These are phyloP conservation scores for Camellia japonica DNA, from an alignment of 148 eudicot genomes.

Conservation along the genomic window DNA sequence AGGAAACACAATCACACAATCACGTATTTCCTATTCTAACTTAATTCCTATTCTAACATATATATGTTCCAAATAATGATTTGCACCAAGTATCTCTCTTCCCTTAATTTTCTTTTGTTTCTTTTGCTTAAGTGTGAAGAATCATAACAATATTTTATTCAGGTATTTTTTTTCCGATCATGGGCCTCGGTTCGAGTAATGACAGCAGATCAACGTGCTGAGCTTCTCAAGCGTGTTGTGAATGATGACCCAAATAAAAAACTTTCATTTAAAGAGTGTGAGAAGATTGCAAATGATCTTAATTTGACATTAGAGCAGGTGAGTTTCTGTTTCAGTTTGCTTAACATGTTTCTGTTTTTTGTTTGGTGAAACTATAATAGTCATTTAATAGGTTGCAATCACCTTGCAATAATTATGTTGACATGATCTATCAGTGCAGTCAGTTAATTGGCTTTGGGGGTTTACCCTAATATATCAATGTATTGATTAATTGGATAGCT, in stretches of 20 bases:
- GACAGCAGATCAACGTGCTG: constrained; percentile 85
- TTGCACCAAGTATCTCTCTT: background rate
- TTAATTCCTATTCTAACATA: no score
- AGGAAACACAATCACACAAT: no score
- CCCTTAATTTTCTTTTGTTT: background rate
- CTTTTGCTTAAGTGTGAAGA: constrained; percentile 8
- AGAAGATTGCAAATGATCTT: constrained; percentile 80
- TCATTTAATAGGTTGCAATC: background rate
- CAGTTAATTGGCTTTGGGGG: background rate
- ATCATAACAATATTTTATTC: constrained; percentile 18
- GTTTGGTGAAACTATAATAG: background rate
- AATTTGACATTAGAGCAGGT: constrained; percentile 91
- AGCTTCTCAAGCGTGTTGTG: constrained; percentile 67
- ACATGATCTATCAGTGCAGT: constrained; percentile 7
- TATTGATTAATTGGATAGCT: background rate
- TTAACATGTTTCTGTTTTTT: background rate
- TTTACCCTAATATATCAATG: background rate
- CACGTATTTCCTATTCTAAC: no score
- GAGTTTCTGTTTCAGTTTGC: constrained; percentile 13
- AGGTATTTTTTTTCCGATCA: constrained; percentile 72
- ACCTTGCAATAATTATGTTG: background rate
- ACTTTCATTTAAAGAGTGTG: constrained; percentile 72
- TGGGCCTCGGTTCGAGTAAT: constrained; percentile 84
- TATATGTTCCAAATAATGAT: background rate
- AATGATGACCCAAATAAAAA: constrained; percentile 57